Conservation (phyloP, 306 rosid genomes). For the Vigna reflexopilosa region DNA sequence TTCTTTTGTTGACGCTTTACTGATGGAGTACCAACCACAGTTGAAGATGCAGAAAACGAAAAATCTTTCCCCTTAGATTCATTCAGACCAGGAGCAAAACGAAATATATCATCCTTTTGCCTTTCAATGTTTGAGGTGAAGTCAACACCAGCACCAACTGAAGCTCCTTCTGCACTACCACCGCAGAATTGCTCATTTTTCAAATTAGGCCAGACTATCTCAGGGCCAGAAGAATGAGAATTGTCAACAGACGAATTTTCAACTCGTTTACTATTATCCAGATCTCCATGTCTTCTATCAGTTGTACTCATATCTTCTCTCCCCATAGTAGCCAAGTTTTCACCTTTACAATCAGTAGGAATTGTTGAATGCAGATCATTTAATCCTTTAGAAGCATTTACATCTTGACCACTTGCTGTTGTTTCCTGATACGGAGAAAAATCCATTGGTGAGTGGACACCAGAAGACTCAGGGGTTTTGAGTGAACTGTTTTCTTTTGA, state of each 20-base stretch:
- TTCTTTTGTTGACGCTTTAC: slow-evolving; percentile 60
- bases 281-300: slow-evolving; percentile 45
- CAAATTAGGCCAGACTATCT: slow-evolving; percentile 47
- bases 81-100: slow-evolving; percentile 50
- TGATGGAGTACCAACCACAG: slow-evolving; percentile 48
- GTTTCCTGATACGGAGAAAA: slow-evolving; percentile 85
- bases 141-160: slow-evolving; percentile 48
- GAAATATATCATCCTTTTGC: slow-evolving; percentile 46
- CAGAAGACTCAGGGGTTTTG: slow-evolving; percentile 63
- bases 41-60: slow-evolving; percentile 67
- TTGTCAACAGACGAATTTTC: slow-evolving; percentile 36
- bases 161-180: slow-evolving; percentile 44
- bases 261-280: slow-evolving; percentile 20
- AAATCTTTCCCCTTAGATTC: slow-evolving; percentile 53
- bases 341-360: slow-evolving; percentile 49
- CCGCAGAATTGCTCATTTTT: slow-evolving; percentile 49
- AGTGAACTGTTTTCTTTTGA: slow-evolving; percentile 54
- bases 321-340: slow-evolving; percentile 46
- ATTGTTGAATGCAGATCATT: slow-evolving; percentile 46
- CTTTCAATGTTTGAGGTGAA: slow-evolving; percentile 46
- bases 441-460: slow-evolving; percentile 83
- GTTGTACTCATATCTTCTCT: slow-evolving; percentile 38
- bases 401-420: slow-evolving; percentile 50
- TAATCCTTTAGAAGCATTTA: slow-evolving; percentile 48
- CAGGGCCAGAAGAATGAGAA: slow-evolving; percentile 50